A percentile compares a stretch with the other conserved stretches of the same genome.
These are phyloP conservation scores for Diaporthe aspalathi DNA, from an alignment of 2,329 filamentous ascomycete genomes.

Conservation along the genomic window DNA sequence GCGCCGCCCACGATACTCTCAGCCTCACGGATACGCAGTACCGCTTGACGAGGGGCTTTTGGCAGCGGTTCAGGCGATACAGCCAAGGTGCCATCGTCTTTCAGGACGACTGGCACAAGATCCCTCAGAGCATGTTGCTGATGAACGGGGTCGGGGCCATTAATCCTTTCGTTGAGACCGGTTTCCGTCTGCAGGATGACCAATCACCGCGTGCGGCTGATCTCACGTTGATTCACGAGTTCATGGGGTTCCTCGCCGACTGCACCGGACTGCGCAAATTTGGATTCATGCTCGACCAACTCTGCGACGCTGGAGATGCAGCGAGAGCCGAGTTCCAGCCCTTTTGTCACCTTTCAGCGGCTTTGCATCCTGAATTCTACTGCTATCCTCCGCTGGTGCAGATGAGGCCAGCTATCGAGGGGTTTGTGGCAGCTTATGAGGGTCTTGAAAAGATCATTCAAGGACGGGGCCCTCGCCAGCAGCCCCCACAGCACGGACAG, in stretches of 20 bases:
- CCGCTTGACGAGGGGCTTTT: rapidly evolving
- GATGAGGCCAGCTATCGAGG: no score
- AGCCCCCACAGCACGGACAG: no score
- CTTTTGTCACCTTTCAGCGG: no score
- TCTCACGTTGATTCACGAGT: no score
- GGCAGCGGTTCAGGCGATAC: neutral
- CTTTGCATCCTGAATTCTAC: no score
- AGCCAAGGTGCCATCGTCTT: neutral
- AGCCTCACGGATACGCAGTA: neutral
- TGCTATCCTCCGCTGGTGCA: no score
- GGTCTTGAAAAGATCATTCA: neutral
- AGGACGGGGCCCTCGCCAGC: neutral
- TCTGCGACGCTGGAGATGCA: no score
- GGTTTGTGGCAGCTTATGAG: no score
- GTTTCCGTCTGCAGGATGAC: neutral
- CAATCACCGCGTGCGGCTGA: no score
- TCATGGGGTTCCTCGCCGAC: neutral
- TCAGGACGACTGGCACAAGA: neutral
- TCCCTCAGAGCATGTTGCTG: neutral
- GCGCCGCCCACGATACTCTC: neutral
- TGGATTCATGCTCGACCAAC: neutral
- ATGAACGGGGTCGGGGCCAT: no score
- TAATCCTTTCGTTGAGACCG: neutral
- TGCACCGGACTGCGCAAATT: neutral
- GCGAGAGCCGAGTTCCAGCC: no score